These are phyloP conservation scores for Metarhizium guizhouense DNA, from an alignment of 2,329 filamentous ascomycete genomes.

Conservation along the genomic window DNA sequence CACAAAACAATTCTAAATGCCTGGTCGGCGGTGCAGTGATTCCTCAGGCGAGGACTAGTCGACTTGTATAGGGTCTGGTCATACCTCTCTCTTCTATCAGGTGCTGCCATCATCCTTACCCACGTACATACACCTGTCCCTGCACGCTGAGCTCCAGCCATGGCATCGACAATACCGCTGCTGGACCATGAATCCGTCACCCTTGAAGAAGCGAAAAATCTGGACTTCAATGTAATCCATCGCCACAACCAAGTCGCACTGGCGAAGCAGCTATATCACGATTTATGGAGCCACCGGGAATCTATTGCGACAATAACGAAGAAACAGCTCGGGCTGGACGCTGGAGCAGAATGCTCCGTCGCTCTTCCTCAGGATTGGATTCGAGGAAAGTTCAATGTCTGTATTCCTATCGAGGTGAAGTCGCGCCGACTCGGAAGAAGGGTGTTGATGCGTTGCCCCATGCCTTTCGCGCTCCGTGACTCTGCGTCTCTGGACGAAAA, in stretches of 20 bases:
- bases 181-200: slow-evolving; percentile 1
- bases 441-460: slow-evolving; percentile 20
- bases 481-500: slow-evolving; percentile 26
- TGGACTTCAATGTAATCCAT: slow-evolving; percentile 2
- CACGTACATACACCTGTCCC: no score
- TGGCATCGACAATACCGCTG: background rate
- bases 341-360: slow-evolving; percentile 15
- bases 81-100: no score
- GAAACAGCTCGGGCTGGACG: slow-evolving; percentile 17
- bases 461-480: slow-evolving; percentile 23
- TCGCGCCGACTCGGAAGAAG: slow-evolving; percentile 12
- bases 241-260: background rate
- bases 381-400: slow-evolving; percentile 26
- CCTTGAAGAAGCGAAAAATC: background rate
- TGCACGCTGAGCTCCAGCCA: background rate
- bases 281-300: slow-evolving; percentile 8
- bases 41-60: no score
- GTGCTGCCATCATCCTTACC: no score
- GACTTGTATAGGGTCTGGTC: no score
- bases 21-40: no score
- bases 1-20: no score
- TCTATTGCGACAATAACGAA: slow-evolving; percentile 11
- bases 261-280: background rate
- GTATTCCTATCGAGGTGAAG: slow-evolving; percentile 19
- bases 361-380: slow-evolving; percentile 17